A percentile compares a stretch with the other conserved stretches of the same genome.
Evolutionary conservation across 192 early-diverging fungal species (phyloP).

Genomic region (Podila minutissima): DNA sequence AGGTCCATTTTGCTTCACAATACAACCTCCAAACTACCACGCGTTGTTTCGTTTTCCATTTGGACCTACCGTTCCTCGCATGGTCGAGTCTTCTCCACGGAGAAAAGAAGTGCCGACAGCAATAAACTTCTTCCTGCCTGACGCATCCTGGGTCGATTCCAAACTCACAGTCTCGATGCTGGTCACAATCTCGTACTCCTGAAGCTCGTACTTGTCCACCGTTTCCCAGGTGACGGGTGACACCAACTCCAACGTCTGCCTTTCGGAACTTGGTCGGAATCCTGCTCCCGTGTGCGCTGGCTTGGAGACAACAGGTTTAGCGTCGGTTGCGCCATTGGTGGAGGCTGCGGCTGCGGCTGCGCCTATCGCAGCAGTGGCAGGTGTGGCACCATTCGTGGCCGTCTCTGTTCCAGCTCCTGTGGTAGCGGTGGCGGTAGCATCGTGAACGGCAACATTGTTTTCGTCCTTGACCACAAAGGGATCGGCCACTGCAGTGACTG

Average conservation of each 20-base stretch:
- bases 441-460: conserved; percentile 62
- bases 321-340: not conserved
- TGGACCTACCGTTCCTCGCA: conserved; percentile 78
- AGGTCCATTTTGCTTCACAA: not conserved
- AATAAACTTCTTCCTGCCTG: conserved; percentile 87
- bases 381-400: not conserved
- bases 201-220: conserved; percentile 80
- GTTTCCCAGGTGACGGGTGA: conserved; percentile 97
- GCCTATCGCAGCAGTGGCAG: not conserved
- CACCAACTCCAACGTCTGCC: conserved; percentile 84
- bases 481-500: conserved; percentile 72
- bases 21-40: not conserved
- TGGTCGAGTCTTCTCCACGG: conserved; percentile 90
- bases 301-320: not conserved
- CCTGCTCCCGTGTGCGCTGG: conserved; percentile 14
- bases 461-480: conserved; percentile 80
- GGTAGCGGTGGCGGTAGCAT: not conserved
- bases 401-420: not conserved
- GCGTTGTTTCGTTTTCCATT: not conserved
- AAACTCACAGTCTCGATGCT: conserved; percentile 82
- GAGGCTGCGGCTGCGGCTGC: not conserved
- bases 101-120: conserved; percentile 89
- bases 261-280: conserved; percentile 69
- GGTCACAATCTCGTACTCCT: conserved; percentile 86
- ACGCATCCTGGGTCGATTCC: conserved; percentile 84